Conservation (phyloP, 129 eudicot genomes). For the Escallonia rubra region DNA sequence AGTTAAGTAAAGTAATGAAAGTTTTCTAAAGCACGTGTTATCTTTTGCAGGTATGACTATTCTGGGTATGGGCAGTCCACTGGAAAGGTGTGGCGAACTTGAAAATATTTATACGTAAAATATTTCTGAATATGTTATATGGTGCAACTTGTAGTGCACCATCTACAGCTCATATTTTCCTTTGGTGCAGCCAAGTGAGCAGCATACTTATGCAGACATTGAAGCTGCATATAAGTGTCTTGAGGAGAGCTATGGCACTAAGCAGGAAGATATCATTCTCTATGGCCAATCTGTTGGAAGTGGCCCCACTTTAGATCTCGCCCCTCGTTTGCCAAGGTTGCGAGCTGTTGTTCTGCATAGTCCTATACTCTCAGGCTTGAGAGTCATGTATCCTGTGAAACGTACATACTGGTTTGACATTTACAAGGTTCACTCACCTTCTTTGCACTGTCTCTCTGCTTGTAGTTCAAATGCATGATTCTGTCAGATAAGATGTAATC, state of each 20-base stretch:
- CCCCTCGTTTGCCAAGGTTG: slow-evolving; percentile 35
- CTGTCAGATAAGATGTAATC: not conserved
- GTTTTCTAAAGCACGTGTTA: not conserved
- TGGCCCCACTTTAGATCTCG: slow-evolving; percentile 58
- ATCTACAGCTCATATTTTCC: slow-evolving; percentile 1
- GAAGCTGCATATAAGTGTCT: slow-evolving; percentile 55
- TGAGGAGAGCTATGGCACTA: slow-evolving; percentile 40
- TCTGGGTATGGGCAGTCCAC: slow-evolving; percentile 53
- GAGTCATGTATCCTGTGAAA: slow-evolving; percentile 51
- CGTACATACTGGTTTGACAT: slow-evolving; percentile 55
- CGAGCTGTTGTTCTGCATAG: slow-evolving; percentile 56
- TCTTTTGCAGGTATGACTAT: slow-evolving; percentile 42
- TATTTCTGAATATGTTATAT: not conserved
- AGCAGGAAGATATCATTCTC: slow-evolving; percentile 45
- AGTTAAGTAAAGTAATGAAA: not conserved
- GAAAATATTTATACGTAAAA: not conserved
- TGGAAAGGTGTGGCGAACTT: slow-evolving; percentile 33
- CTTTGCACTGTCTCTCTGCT: not conserved
- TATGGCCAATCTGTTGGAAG: slow-evolving; percentile 64
- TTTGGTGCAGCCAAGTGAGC: slow-evolving; percentile 51
- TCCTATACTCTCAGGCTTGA: slow-evolving; percentile 50
- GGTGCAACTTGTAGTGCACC: not conserved
- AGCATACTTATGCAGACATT: slow-evolving; percentile 54
- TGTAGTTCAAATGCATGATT: not conserved
- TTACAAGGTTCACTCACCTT: slow-evolving; percentile 32